Evolutionary conservation across 176 grass and related monocot genomes (phyloP), one percentile per base, ranked within the genome.

Genomic region (Olyra latifolia): DNA sequence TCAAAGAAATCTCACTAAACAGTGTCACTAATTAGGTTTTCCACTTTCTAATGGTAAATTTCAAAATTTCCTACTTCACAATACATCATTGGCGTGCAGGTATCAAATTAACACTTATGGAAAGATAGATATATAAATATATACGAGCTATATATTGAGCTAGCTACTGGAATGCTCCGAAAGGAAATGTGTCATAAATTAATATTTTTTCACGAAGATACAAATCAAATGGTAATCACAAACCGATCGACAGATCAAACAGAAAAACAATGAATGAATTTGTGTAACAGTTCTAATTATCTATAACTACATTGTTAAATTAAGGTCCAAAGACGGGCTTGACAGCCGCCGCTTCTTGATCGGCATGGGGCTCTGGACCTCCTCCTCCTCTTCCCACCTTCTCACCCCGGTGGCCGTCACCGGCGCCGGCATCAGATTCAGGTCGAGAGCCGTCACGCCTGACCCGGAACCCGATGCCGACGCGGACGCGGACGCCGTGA

Each of bases 321-420:
- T 82, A 71, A 83, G 86, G 1, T 73, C 74, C 80, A 83, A 66
- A 16, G 86, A 88, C n/a, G 74, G 86, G 14, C 35, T 57, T 14
- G 76, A 63, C 44, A 87, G 17, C 43, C 90, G 79, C 62, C 62
- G 76, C 76, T 95, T 95, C 85, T 95, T 95, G 53, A 88, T 0
- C 0, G 90, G 84, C 81, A 88, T 84, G 13, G 93, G 93, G 75
- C 93, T 93, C 79, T 88, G 71, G 24, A 88, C 90, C 80, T 96
- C 90, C 60, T 93, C 90, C 66, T 93, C 88, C 65, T 97, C 90
- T 7, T 77, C 59, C 93, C 93, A 92, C 70, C 61, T 64, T 25
- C 28, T 45, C 41, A 39, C 43, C 20, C 10, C 57, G 8, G 15
- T 3, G 56, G 66, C 10, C 39, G 19, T 23, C 46, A 23, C 42